phyloP scores from a whole-genome alignment of 2,329 filamentous ascomycete species.

The Botryotinia calthae region DNA sequence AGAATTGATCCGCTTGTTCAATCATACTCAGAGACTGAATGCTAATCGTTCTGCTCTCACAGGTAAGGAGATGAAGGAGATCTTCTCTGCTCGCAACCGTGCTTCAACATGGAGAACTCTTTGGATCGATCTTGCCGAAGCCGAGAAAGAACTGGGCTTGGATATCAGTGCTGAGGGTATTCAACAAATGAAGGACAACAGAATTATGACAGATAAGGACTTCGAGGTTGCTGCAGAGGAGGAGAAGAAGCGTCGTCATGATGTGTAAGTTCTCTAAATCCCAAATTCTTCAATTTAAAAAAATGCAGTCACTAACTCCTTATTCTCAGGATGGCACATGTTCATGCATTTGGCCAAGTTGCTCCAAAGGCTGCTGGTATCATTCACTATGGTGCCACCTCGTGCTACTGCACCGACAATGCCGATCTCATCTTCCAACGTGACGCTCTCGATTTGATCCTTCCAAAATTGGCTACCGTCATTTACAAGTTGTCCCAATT shows the following conservation, averaged over 20 bases:
- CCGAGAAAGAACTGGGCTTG: slow-evolving; percentile 77
- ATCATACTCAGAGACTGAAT: neutral
- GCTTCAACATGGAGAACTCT: slow-evolving; percentile 52
- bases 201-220: slow-evolving; percentile 73
- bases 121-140: slow-evolving; percentile 81
- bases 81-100: slow-evolving; percentile 73
- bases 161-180: slow-evolving; percentile 73
- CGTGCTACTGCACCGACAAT: slow-evolving; percentile 53
- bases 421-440: slow-evolving; percentile 68
- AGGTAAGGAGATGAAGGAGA: slow-evolving; percentile 64
- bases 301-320: neutral
- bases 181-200: slow-evolving; percentile 69
- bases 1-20: neutral
- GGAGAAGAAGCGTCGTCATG: slow-evolving; percentile 69
- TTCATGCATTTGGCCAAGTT: slow-evolving; percentile 70
- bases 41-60: slow-evolving; percentile 1
- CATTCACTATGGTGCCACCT: slow-evolving; percentile 65
- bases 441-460: slow-evolving; percentile 71
- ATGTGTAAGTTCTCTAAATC: slow-evolving; percentile 44
- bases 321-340: slow-evolving; percentile 42
- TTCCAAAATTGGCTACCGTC: slow-evolving; percentile 75
- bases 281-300: slow-evolving; percentile 37
- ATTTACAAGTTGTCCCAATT: slow-evolving; percentile 72
- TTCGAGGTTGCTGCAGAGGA: slow-evolving; percentile 73
- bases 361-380: slow-evolving; percentile 78